These are phyloP conservation scores for Chernovozyma aurita DNA, from an alignment of 1,139 yeast species.

Conservation along the genomic window DNA sequence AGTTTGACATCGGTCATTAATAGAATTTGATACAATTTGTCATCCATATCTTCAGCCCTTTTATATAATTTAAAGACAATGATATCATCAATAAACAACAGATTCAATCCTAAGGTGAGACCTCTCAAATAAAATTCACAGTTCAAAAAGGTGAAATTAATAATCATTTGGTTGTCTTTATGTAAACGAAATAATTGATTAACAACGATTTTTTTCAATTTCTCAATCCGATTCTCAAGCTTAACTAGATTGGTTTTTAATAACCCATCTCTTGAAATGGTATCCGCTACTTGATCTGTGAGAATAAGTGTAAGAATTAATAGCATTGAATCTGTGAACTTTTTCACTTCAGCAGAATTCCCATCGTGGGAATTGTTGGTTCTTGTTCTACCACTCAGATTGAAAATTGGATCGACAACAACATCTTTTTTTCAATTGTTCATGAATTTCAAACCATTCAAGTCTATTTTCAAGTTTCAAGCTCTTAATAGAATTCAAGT, in stretches of 20 bases:
- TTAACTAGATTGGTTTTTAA: conserved; percentile 14
- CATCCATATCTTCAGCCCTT: neutral
- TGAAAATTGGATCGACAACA: no score
- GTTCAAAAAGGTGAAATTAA: conserved; percentile 27
- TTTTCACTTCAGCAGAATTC: neutral
- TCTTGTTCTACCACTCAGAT: no score
- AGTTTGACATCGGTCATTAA: conserved; percentile 15
- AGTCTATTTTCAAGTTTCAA: conserved; percentile 1
- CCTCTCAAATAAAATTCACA: conserved; percentile 21
- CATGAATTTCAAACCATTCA: conserved; percentile 6
- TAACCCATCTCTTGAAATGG: conserved; percentile 20
- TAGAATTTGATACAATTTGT: conserved; percentile 5
- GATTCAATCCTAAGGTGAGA: conserved; percentile 19
- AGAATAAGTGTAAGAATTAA: neutral
- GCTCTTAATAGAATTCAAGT: conserved; percentile 5
- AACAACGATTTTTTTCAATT: conserved; percentile 12
- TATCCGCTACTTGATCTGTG: conserved; percentile 12
- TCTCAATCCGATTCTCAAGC: conserved; percentile 13
- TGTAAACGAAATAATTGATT: conserved; percentile 1
- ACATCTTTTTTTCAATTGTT: conserved; percentile 2
- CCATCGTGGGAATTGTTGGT: no score
- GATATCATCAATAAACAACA: conserved; percentile 2
- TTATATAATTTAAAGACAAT: conserved; percentile 4
- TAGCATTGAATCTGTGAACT: conserved; percentile 2
- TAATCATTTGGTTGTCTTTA: conserved; percentile 13